Evolutionary conservation across 163 green algal genomes (phyloP), one percentile per base, ranked within the genome.

Genomic region (Scenedesmus sp.): DNA sequence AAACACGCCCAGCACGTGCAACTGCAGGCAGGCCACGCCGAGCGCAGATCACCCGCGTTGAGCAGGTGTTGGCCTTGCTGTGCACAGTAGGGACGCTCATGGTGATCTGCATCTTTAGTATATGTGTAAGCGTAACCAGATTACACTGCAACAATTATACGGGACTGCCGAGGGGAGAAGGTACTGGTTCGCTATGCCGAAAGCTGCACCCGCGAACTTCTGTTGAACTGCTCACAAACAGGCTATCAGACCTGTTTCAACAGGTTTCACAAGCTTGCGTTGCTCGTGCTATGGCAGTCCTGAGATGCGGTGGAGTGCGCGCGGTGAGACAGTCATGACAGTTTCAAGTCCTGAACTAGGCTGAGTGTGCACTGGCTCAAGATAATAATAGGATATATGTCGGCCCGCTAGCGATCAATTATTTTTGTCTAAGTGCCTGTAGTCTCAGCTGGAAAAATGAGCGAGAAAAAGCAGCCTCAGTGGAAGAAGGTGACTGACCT

Each of bases 401-500:
- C n/a, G n/a, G n/a, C n/a, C n/a, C n/a, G n/a, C n/a, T n/a, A n/a
- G n/a, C n/a, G n/a, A n/a, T n/a, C n/a, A n/a, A n/a, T n/a, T n/a
- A n/a, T n/a, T n/a, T n/a, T n/a, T n/a, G n/a, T n/a, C n/a, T n/a
- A n/a, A n/a, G n/a, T n/a, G n/a, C n/a, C n/a, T n/a, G n/a, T n/a
- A n/a, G n/a, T n/a, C n/a, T n/a, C 53, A 76, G 3, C 65, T 40
- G 30, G 7, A 7, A 76, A 76, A 16, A 46, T 83, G 73, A 53
- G 73, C 40, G 86, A 91, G 24, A 85, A 91, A 79, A 87, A 91
- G 79, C 59, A 91, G 87, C 86, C 76, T 30, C 37, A 53, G n/a
- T 91, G 83, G 44, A 85, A 84, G 80, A 85, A 89, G 44, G 89
- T 90, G 37, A 5, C 30, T 6, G 82, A 92, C 16, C 56, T 92